Evolutionary conservation across 768 basidiomycete species (phyloP), one percentile per base, ranked within the genome.

Genomic region (Tricholoma terreum): DNA sequence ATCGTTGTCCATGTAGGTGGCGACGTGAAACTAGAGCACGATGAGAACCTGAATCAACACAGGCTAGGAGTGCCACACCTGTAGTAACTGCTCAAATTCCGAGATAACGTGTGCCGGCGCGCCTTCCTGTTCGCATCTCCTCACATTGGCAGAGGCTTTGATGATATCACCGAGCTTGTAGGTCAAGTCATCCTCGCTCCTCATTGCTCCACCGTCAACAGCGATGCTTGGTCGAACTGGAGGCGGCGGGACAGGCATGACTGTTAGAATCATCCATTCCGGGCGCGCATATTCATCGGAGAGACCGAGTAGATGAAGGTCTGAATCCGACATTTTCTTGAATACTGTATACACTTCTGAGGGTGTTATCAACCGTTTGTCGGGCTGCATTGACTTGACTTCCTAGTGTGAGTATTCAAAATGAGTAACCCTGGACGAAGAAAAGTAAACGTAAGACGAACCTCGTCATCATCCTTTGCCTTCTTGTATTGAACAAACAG

Each of bases 1-100:
- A 68, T 98, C 95, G 68, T 99, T 99, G 69, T 99, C 97, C 96
- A 99, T 99, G 70, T 98, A 99, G 0, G 97, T 98, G 2, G 97
- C 97, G 58, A 98, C 94, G 68, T 99, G 97, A 70, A 95, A 99
- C 93, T 97, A 63, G 11, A 58, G 43, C 33, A 9, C 40, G n/a
- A 46, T 40, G n/a, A 55, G 59, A 58, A 46, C 22, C 50, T 53
- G 36, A 52, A 30, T 59, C 48, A 35, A 55, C 36, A 19, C 27
- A 53, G 14, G 14, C 34, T 8, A n/a, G 50, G 49, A 54, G 21
- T 11, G 15, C 11, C 36, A 9, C 59, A 92, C 93, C 84, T 98
- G 96, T 5, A 98, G 82, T 45, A 99, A 77, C 67, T 96, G 94
- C 74, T 98, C 96, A 63, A 94, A 96, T 72, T 98, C 95, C 15